phyloP scores from a whole-genome alignment of 352 stramenopile genomes.

The Phytophthora tubulina region DNA sequence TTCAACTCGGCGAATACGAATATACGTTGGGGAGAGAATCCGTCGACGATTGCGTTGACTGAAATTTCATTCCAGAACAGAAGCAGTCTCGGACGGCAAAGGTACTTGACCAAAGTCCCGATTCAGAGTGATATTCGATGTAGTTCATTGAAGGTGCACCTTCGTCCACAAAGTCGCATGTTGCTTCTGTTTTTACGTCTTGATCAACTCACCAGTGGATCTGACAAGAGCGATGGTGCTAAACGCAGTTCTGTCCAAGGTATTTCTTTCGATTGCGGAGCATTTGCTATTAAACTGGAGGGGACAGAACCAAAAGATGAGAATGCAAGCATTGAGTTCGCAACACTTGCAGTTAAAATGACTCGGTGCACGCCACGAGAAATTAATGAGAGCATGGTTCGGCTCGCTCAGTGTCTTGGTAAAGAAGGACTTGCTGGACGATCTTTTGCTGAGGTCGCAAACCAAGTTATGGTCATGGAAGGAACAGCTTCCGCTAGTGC shows the following conservation, averaged over 20 bases:
- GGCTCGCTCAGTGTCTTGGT: conserved; percentile 40
- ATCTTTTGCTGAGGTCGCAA: conserved; percentile 33
- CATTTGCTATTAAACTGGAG: conserved; percentile 35
- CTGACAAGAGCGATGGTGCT: conserved; percentile 11
- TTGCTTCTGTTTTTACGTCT: conserved; percentile 59
- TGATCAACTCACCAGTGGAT: conserved; percentile 52
- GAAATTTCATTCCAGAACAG: conserved; percentile 34
- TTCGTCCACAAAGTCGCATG: conserved; percentile 47
- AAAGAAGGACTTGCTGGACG: conserved; percentile 17
- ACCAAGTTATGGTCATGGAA: conserved; percentile 49
- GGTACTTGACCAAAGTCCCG: conserved; percentile 35
- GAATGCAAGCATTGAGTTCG: conserved; percentile 25
- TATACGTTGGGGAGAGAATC: conserved; percentile 35
- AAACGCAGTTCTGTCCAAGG: conserved; percentile 38
- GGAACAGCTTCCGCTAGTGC: conserved; percentile 37
- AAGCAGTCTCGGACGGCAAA: conserved; percentile 37
- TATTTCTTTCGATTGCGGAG: conserved; percentile 42
- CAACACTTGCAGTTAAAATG: conserved; percentile 51
- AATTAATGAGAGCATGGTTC: conserved; percentile 47
- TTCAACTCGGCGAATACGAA: conserved; percentile 43
- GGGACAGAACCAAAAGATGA: conserved; percentile 1
- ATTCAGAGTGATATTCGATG: conserved; percentile 42
- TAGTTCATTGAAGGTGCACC: conserved; percentile 25
- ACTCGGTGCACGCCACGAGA: conserved; percentile 51
- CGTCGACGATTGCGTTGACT: conserved; percentile 29